Base-by-base conservation (phyloP, 106 monocot genomes). In the Platanthera guangdongensis region DNA sequence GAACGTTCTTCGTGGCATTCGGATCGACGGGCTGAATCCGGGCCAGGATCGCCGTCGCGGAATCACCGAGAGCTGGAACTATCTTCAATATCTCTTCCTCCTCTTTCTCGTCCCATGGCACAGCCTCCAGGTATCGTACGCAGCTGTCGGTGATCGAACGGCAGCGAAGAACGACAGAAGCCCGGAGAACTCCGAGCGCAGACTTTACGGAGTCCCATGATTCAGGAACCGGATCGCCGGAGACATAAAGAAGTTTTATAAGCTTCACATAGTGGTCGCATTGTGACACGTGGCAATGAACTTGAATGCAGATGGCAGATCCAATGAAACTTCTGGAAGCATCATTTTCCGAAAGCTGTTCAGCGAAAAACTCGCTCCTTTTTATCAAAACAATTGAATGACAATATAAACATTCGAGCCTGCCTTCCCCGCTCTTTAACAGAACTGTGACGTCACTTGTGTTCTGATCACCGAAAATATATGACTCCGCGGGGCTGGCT, bases 31-130 rank as follows among this genome's bases (percentile, higher is more conserved):
- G 89, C 50, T 87, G 82, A 15, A 97, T 72, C 2, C 96, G 81
- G 9, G 88, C 87, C 68, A 97, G 67, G 47, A 97, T 75, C 1
- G 86, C 76, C 14, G 59, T 47, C 3, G 87, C 87, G 55, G 55
- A 78, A 11, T 85, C 71, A 6, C 96, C 96, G 22, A 97, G 86
- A 7, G 62, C 72, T 47, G 81, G 85, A 73, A 82, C 77, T 47
- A 87, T 68, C 63, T 82, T 89, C 50, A 93, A 50, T 60, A 97
- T 89, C 30, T 93, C 93, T 52, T 97, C 96, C 80, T 97, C 96
- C 75, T 97, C 96, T 32, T 93, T 87, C 57, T 97, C 91, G 25
- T 97, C 93, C 96, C 96, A 97, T 50, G 93, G 89, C 15, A 93
- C 84, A 74, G 96, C 93, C 71, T 97, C 96, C 72, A 97, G 80